These are phyloP conservation scores for Bullera alba DNA, from an alignment of 768 basidiomycete species.

Conservation along the genomic window DNA sequence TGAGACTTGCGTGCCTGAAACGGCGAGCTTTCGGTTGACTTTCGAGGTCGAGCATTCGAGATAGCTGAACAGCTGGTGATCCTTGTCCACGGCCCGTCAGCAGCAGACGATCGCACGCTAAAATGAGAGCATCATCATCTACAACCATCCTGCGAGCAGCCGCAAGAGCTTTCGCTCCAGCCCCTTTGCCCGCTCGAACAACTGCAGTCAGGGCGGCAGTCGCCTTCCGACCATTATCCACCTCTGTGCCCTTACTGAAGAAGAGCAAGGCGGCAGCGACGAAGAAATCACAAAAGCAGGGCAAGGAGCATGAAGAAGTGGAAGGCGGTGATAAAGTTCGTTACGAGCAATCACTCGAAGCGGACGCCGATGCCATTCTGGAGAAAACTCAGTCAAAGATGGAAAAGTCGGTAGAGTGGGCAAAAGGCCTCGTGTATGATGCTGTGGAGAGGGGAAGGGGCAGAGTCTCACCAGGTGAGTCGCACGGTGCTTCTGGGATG, in stretches of 20 bases:
- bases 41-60: too few species aligned
- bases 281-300: constrained; percentile 7
- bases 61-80: too few species aligned
- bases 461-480: constrained; percentile 38
- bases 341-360: constrained; percentile 5
- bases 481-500: not conserved
- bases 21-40: too few species aligned
- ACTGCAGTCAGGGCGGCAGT: too few species aligned
- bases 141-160: too few species aligned
- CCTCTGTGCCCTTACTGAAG: constrained; percentile 10
- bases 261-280: constrained; percentile 15
- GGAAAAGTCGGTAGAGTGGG: constrained; percentile 47
- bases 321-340: constrained; percentile 3
- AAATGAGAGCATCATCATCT: too few species aligned
- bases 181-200: too few species aligned
- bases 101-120: too few species aligned
- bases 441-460: constrained; percentile 44
- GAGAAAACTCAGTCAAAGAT: constrained; percentile 43
- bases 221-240: constrained; percentile 10
- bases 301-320: constrained; percentile 7
- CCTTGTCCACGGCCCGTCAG: too few species aligned
- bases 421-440: constrained; percentile 43
- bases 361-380: constrained; percentile 11
- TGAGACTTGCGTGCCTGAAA: too few species aligned
- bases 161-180: too few species aligned